phyloP scores from a whole-genome alignment of 2,329 filamentous ascomycete genomes.

The Nannizziopsis arthrosporioides region DNA sequence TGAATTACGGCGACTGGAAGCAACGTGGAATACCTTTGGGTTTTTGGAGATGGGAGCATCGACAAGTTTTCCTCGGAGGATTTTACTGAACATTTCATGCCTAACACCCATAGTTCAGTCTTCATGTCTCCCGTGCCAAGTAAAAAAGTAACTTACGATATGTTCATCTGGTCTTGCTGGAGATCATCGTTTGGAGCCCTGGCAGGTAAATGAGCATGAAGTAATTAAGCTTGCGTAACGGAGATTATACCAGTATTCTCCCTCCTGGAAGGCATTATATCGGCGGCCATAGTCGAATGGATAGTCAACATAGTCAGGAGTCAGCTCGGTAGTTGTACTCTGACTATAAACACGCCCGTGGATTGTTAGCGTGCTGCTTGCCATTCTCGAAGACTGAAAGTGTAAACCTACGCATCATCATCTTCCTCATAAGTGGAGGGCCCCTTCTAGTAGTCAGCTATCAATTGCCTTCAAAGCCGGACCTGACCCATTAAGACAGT shows the following conservation, averaged over 20 bases:
- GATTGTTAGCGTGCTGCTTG: neutral
- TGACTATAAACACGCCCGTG: neutral
- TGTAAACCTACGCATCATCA: constrained; percentile 4
- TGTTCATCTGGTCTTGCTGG: constrained; percentile 17
- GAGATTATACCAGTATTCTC: constrained; percentile 11
- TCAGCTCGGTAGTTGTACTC: constrained; percentile 17
- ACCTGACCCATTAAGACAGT: neutral
- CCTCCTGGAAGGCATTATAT: constrained; percentile 21
- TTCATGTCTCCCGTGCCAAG: neutral
- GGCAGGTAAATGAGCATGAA: neutral
- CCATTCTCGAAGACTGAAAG: neutral
- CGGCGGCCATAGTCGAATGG: constrained; percentile 19
- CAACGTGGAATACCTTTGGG: constrained; percentile 1
- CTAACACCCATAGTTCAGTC: constrained; percentile 4
- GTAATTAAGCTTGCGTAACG: no score
- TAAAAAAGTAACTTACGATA: constrained; percentile 13
- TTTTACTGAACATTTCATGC: constrained; percentile 37
- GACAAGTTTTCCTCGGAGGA: constrained; percentile 36
- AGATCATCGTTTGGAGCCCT: constrained; percentile 17
- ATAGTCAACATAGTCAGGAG: constrained; percentile 17
- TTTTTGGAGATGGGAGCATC: constrained; percentile 32
- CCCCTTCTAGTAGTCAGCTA: constrained; percentile 5
- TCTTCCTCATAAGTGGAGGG: constrained; percentile 3
- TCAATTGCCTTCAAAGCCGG: neutral
- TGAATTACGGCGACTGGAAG: neutral